Conservation (phyloP, 2,329 filamentous ascomycete genomes). For the Penicillium occitanis region DNA sequence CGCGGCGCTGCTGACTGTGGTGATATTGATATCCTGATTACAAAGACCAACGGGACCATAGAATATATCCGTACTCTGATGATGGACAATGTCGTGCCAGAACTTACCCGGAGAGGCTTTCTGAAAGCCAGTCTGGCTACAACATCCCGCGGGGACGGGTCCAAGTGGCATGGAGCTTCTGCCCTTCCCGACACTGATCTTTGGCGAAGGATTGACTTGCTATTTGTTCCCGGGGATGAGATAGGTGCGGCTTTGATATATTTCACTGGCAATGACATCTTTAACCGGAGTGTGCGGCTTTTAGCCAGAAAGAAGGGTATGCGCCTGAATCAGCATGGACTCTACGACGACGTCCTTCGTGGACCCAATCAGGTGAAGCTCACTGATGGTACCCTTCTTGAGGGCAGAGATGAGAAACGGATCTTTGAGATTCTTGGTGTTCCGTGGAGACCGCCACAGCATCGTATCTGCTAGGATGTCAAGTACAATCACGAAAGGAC, state of each 20-base stretch:
- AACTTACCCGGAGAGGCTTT: constrained; percentile 62
- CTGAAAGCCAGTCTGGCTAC: constrained; percentile 69
- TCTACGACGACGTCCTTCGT: constrained; percentile 70
- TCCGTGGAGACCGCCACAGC: constrained; percentile 75
- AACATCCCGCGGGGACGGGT: constrained; percentile 56
- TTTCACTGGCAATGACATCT: constrained; percentile 93
- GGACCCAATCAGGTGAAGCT: constrained; percentile 59
- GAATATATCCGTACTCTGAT: constrained; percentile 61
- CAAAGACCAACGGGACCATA: constrained; percentile 60
- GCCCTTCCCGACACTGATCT: constrained; percentile 59
- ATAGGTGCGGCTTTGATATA: constrained; percentile 87
- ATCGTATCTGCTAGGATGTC: constrained; percentile 62
- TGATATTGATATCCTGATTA: constrained; percentile 85
- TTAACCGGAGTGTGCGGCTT: constrained; percentile 81
- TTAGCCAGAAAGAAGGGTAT: constrained; percentile 78
- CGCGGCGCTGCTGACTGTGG: constrained; percentile 71
- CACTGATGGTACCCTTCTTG: constrained; percentile 68
- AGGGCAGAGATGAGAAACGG: constrained; percentile 70
- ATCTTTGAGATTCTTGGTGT: constrained; percentile 83
- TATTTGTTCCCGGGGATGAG: constrained; percentile 77
- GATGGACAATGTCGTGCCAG: constrained; percentile 62
- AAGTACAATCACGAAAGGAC: not conserved
- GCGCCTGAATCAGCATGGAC: constrained; percentile 78
- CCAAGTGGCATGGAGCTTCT: constrained; percentile 88
- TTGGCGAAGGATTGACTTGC: constrained; percentile 82